phyloP scores from a whole-genome alignment of 2,329 filamentous ascomycete genomes.

The Xylaria sp. region DNA sequence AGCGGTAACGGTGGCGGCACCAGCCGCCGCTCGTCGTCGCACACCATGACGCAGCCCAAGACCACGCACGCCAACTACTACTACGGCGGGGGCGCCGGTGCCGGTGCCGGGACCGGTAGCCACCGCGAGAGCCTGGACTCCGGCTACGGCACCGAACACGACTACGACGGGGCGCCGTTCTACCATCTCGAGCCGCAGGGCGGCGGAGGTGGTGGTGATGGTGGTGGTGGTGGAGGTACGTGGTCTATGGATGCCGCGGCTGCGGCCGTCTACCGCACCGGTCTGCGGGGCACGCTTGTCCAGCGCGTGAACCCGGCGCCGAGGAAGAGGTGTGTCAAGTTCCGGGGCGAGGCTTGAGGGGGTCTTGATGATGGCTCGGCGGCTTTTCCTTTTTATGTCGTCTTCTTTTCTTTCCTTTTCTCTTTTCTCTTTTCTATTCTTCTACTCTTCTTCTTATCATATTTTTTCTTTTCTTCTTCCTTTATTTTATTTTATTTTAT shows the following conservation, averaged over 20 bases:
- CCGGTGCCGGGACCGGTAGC: neutral
- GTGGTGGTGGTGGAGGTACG: too few relatives aligned
- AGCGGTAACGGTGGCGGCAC: slow-evolving; percentile 7
- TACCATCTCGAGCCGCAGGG: slow-evolving; percentile 20
- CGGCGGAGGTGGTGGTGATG: too few relatives aligned
- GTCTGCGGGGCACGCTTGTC: too few relatives aligned
- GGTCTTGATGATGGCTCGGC: too few relatives aligned
- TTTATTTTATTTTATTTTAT: too few relatives aligned
- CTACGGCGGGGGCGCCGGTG: neutral
- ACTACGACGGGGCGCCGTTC: slow-evolving; percentile 10
- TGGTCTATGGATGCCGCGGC: too few relatives aligned
- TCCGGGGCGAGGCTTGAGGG: neutral
- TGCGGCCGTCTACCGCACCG: too few relatives aligned
- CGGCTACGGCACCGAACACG: slow-evolving; percentile 5
- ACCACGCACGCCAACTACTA: slow-evolving; percentile 14
- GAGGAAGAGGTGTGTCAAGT: neutral
- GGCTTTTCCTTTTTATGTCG: too few relatives aligned
- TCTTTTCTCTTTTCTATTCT: too few relatives aligned
- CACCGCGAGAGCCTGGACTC: slow-evolving; percentile 9
- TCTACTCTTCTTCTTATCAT: too few relatives aligned
- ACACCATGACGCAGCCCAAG: slow-evolving; percentile 23
- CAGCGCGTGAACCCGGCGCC: neutral
- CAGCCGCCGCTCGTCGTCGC: slow-evolving; percentile 4
- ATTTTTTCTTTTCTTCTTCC: too few relatives aligned
- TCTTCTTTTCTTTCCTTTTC: too few relatives aligned